A percentile compares a stretch with the other conserved stretches of the same genome.
These are phyloP conservation scores for Sophora flavescens DNA, from an alignment of 306 rosid genomes.

Conservation along the genomic window DNA sequence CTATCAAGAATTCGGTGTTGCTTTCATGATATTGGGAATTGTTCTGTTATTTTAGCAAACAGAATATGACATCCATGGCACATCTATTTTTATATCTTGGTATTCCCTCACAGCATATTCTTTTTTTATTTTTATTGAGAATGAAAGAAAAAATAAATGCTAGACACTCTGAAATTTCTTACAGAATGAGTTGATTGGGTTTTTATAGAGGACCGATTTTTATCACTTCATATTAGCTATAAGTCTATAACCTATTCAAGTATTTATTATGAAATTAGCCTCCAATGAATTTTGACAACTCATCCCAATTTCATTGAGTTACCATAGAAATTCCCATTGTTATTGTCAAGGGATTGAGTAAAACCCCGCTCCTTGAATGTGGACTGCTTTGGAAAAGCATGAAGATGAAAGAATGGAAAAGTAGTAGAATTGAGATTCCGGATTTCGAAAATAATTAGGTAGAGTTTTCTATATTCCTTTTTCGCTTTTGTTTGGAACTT, in stretches of 20 bases:
- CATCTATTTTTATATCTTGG: not conserved
- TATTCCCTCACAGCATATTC: not conserved
- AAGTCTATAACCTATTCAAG: too few relatives aligned
- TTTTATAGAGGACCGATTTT: too few relatives aligned
- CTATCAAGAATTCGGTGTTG: not conserved
- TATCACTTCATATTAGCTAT: not conserved
- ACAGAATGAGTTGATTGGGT: not conserved
- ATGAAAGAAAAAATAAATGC: not conserved
- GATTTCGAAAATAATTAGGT: conserved; percentile 5
- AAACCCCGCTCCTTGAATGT: conserved; percentile 8
- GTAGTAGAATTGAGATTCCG: conserved; percentile 34
- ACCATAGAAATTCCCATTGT: not conserved
- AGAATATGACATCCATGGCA: too few relatives aligned
- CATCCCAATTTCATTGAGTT: too few relatives aligned
- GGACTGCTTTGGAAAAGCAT: conserved; percentile 43
- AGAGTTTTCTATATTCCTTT: conserved; percentile 23
- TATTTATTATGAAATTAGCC: too few relatives aligned
- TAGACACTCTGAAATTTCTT: not conserved
- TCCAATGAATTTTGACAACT: too few relatives aligned
- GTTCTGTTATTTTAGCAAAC: not conserved
- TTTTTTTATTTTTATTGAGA: not conserved
- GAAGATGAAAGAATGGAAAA: conserved; percentile 29
- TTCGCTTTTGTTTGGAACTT: conserved; percentile 21
- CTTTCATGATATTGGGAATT: conserved; percentile 24
- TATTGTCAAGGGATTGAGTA: conserved; percentile 8